A percentile compares a stretch with the other conserved stretches of the same genome.
phyloP scores from a whole-genome alignment of 208 protist genomes.

The Acanthamoeba culbertsoni region DNA sequence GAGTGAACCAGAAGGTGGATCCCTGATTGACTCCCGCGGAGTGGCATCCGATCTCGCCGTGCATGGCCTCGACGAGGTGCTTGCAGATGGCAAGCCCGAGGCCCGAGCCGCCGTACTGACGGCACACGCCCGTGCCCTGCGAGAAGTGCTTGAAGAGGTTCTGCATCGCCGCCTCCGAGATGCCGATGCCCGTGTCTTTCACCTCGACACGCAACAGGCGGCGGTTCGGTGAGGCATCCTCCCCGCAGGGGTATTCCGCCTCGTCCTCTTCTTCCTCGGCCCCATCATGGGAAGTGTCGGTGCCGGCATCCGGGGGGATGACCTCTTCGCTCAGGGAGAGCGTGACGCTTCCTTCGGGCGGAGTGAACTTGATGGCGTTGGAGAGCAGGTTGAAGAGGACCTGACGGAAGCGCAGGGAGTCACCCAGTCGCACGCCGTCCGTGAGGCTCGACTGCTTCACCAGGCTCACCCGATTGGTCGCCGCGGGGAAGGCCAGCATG shows the following conservation, averaged over 20 bases:
- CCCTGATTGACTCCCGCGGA: constrained; percentile 17
- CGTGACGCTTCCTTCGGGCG: neutral
- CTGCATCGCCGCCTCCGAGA: constrained; percentile 32
- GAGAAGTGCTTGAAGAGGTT: constrained; percentile 64
- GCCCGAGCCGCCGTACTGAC: constrained; percentile 65
- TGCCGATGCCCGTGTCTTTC: constrained; percentile 73
- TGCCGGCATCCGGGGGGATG: too few species aligned
- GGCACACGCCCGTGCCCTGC: neutral
- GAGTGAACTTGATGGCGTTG: constrained; percentile 65
- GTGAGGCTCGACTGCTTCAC: neutral
- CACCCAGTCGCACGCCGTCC: constrained; percentile 3
- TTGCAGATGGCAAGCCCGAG: constrained; percentile 64
- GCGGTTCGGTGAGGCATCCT: neutral
- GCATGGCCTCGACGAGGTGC: constrained; percentile 63
- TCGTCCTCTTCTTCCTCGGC: neutral
- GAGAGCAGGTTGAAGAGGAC: constrained; percentile 50
- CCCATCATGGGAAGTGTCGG: too few species aligned
- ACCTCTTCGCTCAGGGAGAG: neutral
- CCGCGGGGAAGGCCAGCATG: neutral
- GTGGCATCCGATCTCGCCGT: constrained; percentile 63
- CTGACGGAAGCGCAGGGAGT: constrained; percentile 58
- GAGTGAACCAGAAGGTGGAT: constrained; percentile 67
- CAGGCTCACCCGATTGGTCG: neutral
- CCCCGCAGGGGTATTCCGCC: too few species aligned
- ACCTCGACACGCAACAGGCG: constrained; percentile 42